These are phyloP conservation scores for Suhomyces atakaporum DNA, from an alignment of 1,139 yeast genomes.

Conservation along the genomic window DNA sequence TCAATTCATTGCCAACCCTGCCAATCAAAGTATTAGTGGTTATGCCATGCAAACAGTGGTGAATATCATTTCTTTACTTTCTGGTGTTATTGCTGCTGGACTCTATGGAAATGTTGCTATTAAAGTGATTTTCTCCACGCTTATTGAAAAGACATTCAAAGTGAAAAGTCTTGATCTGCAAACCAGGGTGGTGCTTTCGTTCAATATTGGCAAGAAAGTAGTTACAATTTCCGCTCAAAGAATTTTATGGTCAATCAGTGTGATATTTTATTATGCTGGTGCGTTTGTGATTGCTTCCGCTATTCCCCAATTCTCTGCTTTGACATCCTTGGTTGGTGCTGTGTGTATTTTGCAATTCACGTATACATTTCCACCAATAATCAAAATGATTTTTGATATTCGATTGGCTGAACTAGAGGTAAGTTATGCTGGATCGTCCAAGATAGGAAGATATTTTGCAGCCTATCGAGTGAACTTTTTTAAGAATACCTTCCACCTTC, in stretches of 20 bases:
- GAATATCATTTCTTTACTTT: constrained; percentile 2
- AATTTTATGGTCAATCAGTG: constrained; percentile 4
- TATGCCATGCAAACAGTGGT: constrained; percentile 4
- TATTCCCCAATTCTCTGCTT: constrained; percentile 4
- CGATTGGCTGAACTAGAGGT: constrained; percentile 1
- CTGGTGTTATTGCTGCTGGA: constrained; percentile 6
- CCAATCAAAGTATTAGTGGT: constrained; percentile 5
- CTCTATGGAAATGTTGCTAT: constrained; percentile 6
- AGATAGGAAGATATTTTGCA: not conserved
- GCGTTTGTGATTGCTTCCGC: constrained; percentile 6
- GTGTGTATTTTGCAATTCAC: constrained; percentile 7
- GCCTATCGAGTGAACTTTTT: constrained; percentile 1
- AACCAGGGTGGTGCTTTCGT: not conserved
- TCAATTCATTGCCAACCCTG: constrained; percentile 5
- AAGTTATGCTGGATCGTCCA: not conserved
- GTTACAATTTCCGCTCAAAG: constrained; percentile 1
- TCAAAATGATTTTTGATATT: constrained; percentile 2
- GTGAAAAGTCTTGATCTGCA: constrained; percentile 1
- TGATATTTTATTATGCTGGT: constrained; percentile 4
- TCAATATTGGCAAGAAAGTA: not conserved
- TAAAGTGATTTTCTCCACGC: constrained; percentile 3
- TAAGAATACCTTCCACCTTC: constrained; percentile 1
- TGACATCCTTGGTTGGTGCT: constrained; percentile 6
- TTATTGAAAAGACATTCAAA: constrained; percentile 3
- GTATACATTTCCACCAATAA: constrained; percentile 4